Evolutionary conservation across 331 rosid species (phyloP), one percentile per base, ranked within the genome.

Genomic region (Telfairia occidentalis): DNA sequence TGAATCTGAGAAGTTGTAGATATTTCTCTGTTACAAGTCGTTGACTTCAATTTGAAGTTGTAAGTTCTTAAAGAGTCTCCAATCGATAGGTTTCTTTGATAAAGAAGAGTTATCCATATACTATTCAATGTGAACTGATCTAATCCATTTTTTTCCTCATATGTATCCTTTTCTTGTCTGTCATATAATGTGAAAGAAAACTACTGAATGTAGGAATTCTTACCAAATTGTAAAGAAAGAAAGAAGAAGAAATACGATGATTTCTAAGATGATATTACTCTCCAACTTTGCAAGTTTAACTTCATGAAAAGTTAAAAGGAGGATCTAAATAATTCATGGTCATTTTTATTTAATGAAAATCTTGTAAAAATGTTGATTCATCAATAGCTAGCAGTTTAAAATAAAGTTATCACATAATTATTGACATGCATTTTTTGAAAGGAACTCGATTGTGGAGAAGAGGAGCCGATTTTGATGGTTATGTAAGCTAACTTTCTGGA

Each of bases 371-470:
- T 18, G 49, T 64, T 19, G 49, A 37, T 37, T 67, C 19, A 40
- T 24, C 73, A 42, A 42, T 43, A 23, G 54, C 54, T 67, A 28
- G 54, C 37, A 42, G 9, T 42, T 37, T 12, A 19, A 38, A 35
- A 65, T 53, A 67, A 24, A 67, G 19, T 67, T 40, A 67, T 67
- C 21, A 11, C 23, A 59, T 37, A 9, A 50, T 80, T 75, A 63
- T 70, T 75, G 78, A 65, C 81, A 26, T 59, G 2, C 74, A 40
- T 86, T 83, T 77, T 30, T 59, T 75, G 75, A 67, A 88, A 94
- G 97, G 98, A 81, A 94, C 97, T 80, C 96, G 97, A 60, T 82
- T 91, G 96, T 94, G 97, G 98, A 91, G 97, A 90, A 90, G 98
- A 80, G 97, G 98, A 75, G 98, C 96, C 77, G 97, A 94, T 83